Percentiles rank a stretch among this genome's conserved stretches.
These are phyloP conservation scores for Cetradonia linearis DNA, from an alignment of 495 filamentous ascomycete species.

Conservation along the genomic window DNA sequence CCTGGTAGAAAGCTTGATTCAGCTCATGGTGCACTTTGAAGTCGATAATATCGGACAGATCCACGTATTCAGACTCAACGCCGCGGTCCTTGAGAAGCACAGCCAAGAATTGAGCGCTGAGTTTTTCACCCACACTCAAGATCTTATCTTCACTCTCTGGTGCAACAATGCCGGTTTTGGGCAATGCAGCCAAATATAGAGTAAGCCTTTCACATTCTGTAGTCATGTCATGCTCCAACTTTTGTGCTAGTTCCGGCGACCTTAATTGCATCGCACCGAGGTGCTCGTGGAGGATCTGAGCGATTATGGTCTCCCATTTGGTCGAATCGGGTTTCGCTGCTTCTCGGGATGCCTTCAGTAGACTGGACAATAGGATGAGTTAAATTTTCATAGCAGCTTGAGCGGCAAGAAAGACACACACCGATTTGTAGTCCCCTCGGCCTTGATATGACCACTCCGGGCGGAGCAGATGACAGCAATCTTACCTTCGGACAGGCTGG, in stretches of 20 bases:
- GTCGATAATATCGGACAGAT: conserved; percentile 66
- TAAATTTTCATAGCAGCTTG: neutral
- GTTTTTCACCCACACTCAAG: conserved; percentile 85
- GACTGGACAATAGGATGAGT: conserved; percentile 3
- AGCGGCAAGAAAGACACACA: conserved; percentile 26
- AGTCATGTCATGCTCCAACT: conserved; percentile 51
- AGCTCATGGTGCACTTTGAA: conserved; percentile 48
- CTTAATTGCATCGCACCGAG: conserved; percentile 20
- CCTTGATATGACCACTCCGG: conserved; percentile 79
- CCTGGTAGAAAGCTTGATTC: conserved; percentile 70
- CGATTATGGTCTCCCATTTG: conserved; percentile 13
- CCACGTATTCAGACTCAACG: conserved; percentile 75
- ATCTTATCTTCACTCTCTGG: conserved; percentile 78
- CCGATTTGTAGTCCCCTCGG: conserved; percentile 89
- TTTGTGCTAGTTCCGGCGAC: conserved; percentile 46
- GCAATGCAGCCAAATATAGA: conserved; percentile 49
- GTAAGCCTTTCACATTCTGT: conserved; percentile 58
- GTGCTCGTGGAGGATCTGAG: conserved; percentile 17
- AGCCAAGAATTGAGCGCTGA: conserved; percentile 82
- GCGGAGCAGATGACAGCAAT: conserved; percentile 91
- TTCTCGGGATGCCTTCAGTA: conserved; percentile 20
- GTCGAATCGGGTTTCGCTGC: conserved; percentile 14
- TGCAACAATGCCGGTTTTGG: conserved; percentile 60
- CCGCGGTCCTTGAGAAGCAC: conserved; percentile 66
- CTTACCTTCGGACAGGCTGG: conserved; percentile 33